Conservation (phyloP, 2,329 filamentous ascomycete species). For the Aspergillus ustus region DNA sequence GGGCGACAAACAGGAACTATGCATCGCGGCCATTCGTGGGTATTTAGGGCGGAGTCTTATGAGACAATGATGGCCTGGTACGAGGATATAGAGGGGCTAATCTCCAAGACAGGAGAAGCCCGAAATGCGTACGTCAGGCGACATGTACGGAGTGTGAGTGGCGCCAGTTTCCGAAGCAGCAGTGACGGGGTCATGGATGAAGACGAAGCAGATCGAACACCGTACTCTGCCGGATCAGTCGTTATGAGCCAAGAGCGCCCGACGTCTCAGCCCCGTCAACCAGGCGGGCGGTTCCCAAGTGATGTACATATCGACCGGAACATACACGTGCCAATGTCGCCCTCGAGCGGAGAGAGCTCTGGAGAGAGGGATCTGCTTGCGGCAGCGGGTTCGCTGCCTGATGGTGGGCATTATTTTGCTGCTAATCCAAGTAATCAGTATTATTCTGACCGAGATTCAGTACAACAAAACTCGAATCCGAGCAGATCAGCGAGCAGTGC, state of each 20-base stretch:
- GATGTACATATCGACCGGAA: constrained; percentile 87
- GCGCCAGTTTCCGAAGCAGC: constrained; percentile 63
- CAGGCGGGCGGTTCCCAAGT: constrained; percentile 96
- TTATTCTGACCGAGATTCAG: constrained; percentile 28
- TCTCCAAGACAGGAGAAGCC: constrained; percentile 85
- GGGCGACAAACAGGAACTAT: constrained; percentile 90
- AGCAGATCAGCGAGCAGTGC: constrained; percentile 18
- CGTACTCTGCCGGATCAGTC: constrained; percentile 64
- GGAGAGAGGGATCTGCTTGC: constrained; percentile 66
- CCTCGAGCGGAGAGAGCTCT: constrained; percentile 80
- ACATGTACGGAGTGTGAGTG: constrained; percentile 78
- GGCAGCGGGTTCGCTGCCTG: constrained; percentile 61
- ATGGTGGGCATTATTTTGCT: constrained; percentile 41
- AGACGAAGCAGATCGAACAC: constrained; percentile 68
- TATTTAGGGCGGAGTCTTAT: constrained; percentile 70
- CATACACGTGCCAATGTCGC: constrained; percentile 78
- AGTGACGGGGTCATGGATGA: constrained; percentile 81
- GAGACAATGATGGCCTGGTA: constrained; percentile 99
- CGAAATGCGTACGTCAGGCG: constrained; percentile 83
- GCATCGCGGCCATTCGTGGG: constrained; percentile 77
- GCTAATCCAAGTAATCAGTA: constrained; percentile 27
- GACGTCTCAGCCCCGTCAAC: constrained; percentile 63
- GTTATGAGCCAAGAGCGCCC: constrained; percentile 44
- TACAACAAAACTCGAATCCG: constrained; percentile 21
- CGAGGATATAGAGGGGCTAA: constrained; percentile 87